Evolutionary conservation across 306 rosid species (phyloP), one percentile per base, ranked within the genome.

Genomic region (cucumber (Cucumis sativus)): DNA sequence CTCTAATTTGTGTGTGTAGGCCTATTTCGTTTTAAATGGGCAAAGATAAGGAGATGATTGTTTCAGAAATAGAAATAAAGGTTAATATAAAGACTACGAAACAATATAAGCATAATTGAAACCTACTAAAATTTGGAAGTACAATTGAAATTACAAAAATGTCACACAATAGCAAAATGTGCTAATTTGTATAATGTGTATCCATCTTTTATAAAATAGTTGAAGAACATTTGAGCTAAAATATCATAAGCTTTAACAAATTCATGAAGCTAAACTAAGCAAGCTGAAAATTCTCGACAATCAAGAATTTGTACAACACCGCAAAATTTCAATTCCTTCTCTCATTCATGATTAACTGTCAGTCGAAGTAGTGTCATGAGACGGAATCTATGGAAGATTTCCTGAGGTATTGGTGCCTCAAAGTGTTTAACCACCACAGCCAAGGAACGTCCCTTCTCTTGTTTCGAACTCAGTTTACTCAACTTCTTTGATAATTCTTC

Each of bases 401-500:
- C 9, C 18, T 2, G 10, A 71, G 25, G 43, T 71, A 14, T 7
- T 43, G 55, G 35, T 66, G 33, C 18, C 55, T 20, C 13, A 23
- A 43, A 30, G 43, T 62, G 68, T 45, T 33, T 33, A 16, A 16
- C 8, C 57, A 52, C 5, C 17, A 11, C 72, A 4, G 11, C 28
- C 72, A 66, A 33, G 74, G 30, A 25, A 73, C 12, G 18, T 37
- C 6, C 49, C 28, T 28, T 28, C 40, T 49, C 62, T 8, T 52
- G 77, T 3, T 69, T 73, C 63, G 1, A 18, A 6, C 6, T 54
- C 33, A 18, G 47, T 55, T 83, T 65, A 90, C 80, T 93, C 97
- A 25, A 85, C 87, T 80, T 87, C 93, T 83, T 83, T 85, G 71
- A 92, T 78, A 79, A 95, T 89, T 87, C 89, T 88, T 85, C 82